Percentiles rank a stretch among this genome's conserved stretches.
These are phyloP conservation scores for Gnomoniopsis smithogilvyi DNA, from an alignment of 2,329 filamentous ascomycete genomes.

Conservation along the genomic window DNA sequence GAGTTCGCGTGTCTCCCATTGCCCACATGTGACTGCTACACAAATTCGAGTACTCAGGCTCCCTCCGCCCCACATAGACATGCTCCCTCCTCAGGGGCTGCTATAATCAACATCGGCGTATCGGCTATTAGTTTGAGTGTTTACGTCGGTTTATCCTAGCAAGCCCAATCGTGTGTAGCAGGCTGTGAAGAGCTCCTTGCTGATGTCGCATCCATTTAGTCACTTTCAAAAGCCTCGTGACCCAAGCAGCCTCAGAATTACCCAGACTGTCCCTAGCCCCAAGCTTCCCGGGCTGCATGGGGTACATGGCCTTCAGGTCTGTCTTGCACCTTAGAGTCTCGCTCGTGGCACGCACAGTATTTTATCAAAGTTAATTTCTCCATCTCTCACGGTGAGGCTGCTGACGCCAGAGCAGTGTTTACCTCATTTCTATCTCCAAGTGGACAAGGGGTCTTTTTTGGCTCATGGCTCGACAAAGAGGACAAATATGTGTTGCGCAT, in stretches of 20 bases:
- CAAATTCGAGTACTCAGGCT: slow-evolving; percentile 24
- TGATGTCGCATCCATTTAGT: slow-evolving; percentile 30
- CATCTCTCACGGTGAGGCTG: slow-evolving; percentile 38
- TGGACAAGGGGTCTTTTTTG: slow-evolving; percentile 36
- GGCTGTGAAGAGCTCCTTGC: background rate
- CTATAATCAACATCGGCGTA: background rate
- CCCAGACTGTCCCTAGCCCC: slow-evolving; percentile 33
- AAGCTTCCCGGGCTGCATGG: slow-evolving; percentile 32
- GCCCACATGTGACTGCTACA: slow-evolving; percentile 28
- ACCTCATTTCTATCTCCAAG: slow-evolving; percentile 40
- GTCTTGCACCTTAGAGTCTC: slow-evolving; percentile 7
- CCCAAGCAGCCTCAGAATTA: slow-evolving; percentile 29
- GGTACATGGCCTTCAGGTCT: slow-evolving; percentile 39
- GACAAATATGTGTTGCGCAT: background rate
- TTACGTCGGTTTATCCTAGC: background rate
- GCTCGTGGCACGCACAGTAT: slow-evolving; percentile 25
- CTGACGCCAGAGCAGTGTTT: slow-evolving; percentile 45
- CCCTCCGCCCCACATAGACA: slow-evolving; percentile 20
- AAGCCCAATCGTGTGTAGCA: background rate
- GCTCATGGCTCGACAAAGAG: background rate
- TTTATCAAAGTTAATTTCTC: slow-evolving; percentile 41
- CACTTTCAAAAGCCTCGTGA: slow-evolving; percentile 30
- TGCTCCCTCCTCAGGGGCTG: slow-evolving; percentile 7
- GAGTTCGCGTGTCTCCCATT: slow-evolving; percentile 22
- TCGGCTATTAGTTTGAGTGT: background rate